These are phyloP conservation scores for Boletus tomentosulus DNA, from an alignment of 768 basidiomycete genomes.

Conservation along the genomic window DNA sequence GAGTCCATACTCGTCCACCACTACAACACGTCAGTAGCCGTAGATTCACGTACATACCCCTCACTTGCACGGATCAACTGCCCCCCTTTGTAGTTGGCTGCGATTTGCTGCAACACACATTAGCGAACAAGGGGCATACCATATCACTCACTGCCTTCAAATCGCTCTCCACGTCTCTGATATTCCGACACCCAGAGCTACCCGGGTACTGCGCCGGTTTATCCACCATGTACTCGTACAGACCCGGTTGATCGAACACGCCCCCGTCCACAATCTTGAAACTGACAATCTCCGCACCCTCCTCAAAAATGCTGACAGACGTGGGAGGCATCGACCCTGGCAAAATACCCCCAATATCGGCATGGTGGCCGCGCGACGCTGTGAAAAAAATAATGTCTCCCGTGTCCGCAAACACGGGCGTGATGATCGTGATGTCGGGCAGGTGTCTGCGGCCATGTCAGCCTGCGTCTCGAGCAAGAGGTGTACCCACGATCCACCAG, in stretches of 20 bases:
- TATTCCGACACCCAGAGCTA: conserved; percentile 82
- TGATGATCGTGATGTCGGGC: conserved; percentile 91
- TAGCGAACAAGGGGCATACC: neutral
- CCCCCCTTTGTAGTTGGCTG: conserved; percentile 89
- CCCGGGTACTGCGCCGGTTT: conserved; percentile 79
- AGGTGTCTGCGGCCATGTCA: conserved; percentile 46
- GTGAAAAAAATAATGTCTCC: conserved; percentile 87
- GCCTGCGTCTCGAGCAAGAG: too few species aligned
- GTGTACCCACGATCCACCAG: conserved; percentile 75
- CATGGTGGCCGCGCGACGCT: conserved; percentile 91
- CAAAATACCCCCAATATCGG: conserved; percentile 89
- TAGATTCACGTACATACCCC: conserved; percentile 16
- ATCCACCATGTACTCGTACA: conserved; percentile 78
- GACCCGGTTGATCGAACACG: conserved; percentile 69
- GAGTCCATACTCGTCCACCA: conserved; percentile 84
- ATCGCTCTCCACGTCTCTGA: conserved; percentile 88
- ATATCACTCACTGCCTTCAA: conserved; percentile 68
- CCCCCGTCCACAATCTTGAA: conserved; percentile 89
- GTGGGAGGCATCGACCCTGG: conserved; percentile 97
- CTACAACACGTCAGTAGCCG: conserved; percentile 33
- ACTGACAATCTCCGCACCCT: conserved; percentile 86
- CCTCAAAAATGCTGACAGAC: conserved; percentile 85
- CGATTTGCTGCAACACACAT: conserved; percentile 64
- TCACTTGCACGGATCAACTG: conserved; percentile 77
- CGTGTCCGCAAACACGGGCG: conserved; percentile 75